Percentiles rank a stretch among this genome's conserved stretches.
Evolutionary conservation across 345 rosid species (phyloP).

Genomic region (Eucalyptus virginea): DNA sequence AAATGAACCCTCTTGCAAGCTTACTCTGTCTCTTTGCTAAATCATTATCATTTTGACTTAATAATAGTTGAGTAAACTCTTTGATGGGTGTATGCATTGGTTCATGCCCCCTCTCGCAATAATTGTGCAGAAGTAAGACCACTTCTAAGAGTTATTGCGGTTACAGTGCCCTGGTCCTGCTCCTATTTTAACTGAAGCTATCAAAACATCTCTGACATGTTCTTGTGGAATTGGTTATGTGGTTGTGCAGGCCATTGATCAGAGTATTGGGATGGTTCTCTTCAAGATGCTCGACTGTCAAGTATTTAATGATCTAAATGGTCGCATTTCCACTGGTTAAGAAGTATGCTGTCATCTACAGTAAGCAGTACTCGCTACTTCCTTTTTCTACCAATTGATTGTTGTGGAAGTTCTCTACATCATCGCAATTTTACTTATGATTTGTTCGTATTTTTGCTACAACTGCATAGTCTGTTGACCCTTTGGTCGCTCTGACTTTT

Average conservation of each 20-base stretch:
- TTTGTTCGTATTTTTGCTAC: background rate
- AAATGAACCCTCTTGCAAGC: background rate
- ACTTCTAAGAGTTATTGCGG: background rate
- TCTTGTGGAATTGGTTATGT: background rate
- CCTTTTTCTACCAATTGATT: background rate
- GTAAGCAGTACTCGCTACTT: background rate
- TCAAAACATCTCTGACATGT: background rate
- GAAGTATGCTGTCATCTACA: constrained; percentile 26
- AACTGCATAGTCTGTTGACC: background rate
- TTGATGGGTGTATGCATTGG: background rate
- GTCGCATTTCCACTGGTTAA: constrained; percentile 89
- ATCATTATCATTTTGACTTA: background rate
- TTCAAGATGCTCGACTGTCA: constrained; percentile 80
- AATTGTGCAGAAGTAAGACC: background rate
- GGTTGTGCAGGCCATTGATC: constrained; percentile 67
- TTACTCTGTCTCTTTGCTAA: background rate
- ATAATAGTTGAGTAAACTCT: background rate
- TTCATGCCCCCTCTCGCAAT: background rate
- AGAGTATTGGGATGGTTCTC: constrained; percentile 72
- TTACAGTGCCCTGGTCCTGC: background rate
- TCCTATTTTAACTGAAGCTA: background rate
- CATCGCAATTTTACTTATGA: background rate
- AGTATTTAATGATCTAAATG: constrained; percentile 62
- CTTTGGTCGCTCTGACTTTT: background rate
- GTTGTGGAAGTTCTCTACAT: background rate